Evolutionary conservation across 164 flowering plant genomes (phyloP).

Genomic region (Vitis cinerea): DNA sequence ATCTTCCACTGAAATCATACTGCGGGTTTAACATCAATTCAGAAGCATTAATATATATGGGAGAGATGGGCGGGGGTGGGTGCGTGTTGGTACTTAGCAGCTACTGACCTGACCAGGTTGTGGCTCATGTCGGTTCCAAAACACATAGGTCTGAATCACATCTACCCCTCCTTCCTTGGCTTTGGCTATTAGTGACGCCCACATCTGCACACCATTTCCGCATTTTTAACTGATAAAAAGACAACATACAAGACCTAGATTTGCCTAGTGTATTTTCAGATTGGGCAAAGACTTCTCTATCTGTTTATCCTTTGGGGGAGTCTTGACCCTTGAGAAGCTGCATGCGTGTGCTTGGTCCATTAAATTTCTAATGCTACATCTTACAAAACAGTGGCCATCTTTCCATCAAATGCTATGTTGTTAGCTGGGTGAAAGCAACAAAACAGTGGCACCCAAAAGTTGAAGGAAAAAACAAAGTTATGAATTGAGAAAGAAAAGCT

Average conservation of each 20-base stretch:
- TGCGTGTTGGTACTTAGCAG: not conserved
- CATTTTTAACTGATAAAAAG: not conserved
- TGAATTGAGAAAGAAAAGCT: too few species aligned
- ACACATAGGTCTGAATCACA: conserved; percentile 77
- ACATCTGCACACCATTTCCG: conserved; percentile 55
- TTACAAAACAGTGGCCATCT: too few species aligned
- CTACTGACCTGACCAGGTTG: conserved; percentile 57
- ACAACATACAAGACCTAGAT: too few species aligned
- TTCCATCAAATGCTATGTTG: too few species aligned
- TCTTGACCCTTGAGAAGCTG: too few species aligned
- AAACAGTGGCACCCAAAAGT: too few species aligned
- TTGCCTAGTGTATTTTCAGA: too few species aligned
- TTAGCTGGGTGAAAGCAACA: too few species aligned
- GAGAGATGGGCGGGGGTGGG: conserved; percentile 2
- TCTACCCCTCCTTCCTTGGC: conserved; percentile 80
- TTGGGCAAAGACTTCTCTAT: too few species aligned
- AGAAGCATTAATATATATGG: not conserved
- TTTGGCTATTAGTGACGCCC: conserved; percentile 68
- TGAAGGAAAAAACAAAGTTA: too few species aligned
- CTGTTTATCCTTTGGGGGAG: too few species aligned
- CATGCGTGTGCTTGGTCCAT: not conserved
- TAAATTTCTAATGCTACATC: not conserved
- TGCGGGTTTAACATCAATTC: conserved; percentile 8
- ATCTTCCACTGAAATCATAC: conserved; percentile 58
- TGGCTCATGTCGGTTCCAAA: conserved; percentile 88